Base-by-base conservation (phyloP, 2,329 filamentous ascomycete genomes). In the Xylaria multiplex region DNA sequence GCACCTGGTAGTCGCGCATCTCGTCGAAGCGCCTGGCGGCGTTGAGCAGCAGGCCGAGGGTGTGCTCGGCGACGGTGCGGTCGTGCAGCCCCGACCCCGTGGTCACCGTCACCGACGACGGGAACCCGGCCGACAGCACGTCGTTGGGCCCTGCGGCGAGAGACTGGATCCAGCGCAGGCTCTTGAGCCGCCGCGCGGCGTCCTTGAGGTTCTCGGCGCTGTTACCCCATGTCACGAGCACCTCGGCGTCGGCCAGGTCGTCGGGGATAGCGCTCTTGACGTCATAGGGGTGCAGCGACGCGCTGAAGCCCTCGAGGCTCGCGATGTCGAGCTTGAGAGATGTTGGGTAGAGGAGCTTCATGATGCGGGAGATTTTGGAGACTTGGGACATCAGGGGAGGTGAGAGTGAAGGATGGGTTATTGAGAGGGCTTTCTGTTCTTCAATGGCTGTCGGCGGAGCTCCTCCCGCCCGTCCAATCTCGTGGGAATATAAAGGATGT, bases 271-370 rank as follows among this genome's bases (percentile, higher is more conserved):
- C 76, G 59, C 78, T 68, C 70, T 84, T 85, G 69, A 86, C 85
- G 72, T 90, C 84, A 80, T 90, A 90, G 16, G 85, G 75, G 71
- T 86, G 81, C n/a, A 90, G 82, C 2, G 81, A 76, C 52, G 86
- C 82, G 54, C 83, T 81, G 81, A 88, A 90, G 72, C 87, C 88
- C 70, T 88, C 78, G 65, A 90, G 81, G 73, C 79, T 81, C 67
- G 81, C 69, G 65, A 83, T 72, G 79, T 90, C 83, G 76, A 90
- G 83, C 59, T 79, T 80, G 68, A 90, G 82, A 2, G 87, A 89
- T 62, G 86, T 90, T 57, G 88, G 88, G 79, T 90, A 90, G 69
- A 90, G 86, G 70, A 90, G 85, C 80, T 90, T 90, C 86, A 87
- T 87, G 46, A 50, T 54, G 59, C 16, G 45, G 22, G 45, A 13